Conservation (phyloP, 768 basidiomycete species). For the Hysterangium stoloniferum region DNA sequence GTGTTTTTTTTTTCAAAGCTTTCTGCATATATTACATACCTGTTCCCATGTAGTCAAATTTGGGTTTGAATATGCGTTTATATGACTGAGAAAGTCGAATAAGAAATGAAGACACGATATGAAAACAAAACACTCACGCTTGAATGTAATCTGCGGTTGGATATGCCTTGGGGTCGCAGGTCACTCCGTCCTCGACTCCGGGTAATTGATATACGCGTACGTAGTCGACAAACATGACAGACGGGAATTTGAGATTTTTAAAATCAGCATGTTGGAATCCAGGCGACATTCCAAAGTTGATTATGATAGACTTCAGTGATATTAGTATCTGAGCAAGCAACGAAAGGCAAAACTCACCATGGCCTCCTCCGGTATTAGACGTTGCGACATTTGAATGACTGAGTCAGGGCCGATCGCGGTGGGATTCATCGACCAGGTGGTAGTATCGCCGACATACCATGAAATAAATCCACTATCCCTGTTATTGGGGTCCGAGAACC, state of each 20-base stretch:
- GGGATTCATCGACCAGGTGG: conserved; percentile 68
- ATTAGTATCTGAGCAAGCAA: background rate
- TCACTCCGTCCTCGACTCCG: conserved; percentile 54
- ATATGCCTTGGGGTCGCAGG: conserved; percentile 69
- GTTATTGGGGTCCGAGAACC: conserved; percentile 64
- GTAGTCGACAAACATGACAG: conserved; percentile 81
- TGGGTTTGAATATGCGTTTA: conserved; percentile 64
- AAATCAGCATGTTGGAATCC: conserved; percentile 71
- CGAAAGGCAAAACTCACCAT: conserved; percentile 51
- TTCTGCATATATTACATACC: conserved; percentile 1
- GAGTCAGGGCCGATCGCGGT: conserved; percentile 62
- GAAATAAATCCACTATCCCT: conserved; percentile 71
- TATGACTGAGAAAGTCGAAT: conserved; percentile 33
- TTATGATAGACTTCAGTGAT: conserved; percentile 38
- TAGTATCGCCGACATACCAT: conserved; percentile 63
- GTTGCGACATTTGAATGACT: conserved; percentile 44
- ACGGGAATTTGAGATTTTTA: conserved; percentile 66
- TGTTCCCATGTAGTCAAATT: conserved; percentile 82
- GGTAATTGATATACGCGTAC: conserved; percentile 80
- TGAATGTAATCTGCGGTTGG: conserved; percentile 81
- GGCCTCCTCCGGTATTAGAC: conserved; percentile 83
- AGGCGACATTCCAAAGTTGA: conserved; percentile 79
- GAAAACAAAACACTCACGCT: conserved; percentile 33
- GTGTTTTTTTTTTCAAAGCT: too few species aligned
- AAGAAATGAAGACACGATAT: conserved; percentile 1